phyloP scores from a whole-genome alignment of 2,329 filamentous ascomycete genomes.

The Ophiostoma quercus region DNA sequence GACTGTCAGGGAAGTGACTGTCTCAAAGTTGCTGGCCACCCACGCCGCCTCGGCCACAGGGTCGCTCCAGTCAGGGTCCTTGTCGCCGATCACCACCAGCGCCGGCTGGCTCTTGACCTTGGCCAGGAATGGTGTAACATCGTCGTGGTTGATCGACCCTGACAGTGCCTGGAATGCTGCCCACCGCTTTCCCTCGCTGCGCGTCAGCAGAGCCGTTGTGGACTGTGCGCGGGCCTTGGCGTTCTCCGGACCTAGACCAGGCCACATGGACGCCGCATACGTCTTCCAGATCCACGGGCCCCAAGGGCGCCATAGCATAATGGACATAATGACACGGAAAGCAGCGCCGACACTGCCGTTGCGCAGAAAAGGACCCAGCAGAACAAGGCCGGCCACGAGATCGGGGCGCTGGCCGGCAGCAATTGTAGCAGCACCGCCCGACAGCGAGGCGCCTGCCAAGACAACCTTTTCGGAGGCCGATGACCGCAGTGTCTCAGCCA shows the following conservation, averaged over 20 bases:
- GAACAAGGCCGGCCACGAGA: conserved; percentile 26
- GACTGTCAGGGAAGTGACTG: conserved; percentile 20
- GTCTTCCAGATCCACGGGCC: conserved; percentile 26
- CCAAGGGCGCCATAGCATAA: conserved; percentile 25
- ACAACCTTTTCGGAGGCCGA: conserved; percentile 18
- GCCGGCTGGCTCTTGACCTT: conserved; percentile 21
- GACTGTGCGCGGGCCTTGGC: conserved; percentile 23
- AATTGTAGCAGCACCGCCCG: conserved; percentile 25
- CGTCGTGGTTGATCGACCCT: conserved; percentile 23
- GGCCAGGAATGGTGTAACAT: conserved; percentile 22
- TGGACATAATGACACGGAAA: conserved; percentile 18
- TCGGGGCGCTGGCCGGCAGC: conserved; percentile 26
- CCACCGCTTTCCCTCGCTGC: conserved; percentile 23
- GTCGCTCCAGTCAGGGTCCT: conserved; percentile 28
- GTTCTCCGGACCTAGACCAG: conserved; percentile 22
- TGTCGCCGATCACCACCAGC: conserved; percentile 28
- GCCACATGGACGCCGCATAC: conserved; percentile 26
- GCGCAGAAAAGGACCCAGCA: conserved; percentile 26
- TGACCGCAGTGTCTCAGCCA: conserved; percentile 20
- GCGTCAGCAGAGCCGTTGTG: conserved; percentile 18
- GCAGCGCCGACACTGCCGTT: conserved; percentile 16
- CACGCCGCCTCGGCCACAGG: conserved; percentile 28
- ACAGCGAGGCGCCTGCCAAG: conserved; percentile 27
- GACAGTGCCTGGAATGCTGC: conserved; percentile 24
- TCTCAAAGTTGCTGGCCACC: conserved; percentile 26